Conservation (phyloP, 179 eudicot genomes). For the Actinidia chinensis region DNA sequence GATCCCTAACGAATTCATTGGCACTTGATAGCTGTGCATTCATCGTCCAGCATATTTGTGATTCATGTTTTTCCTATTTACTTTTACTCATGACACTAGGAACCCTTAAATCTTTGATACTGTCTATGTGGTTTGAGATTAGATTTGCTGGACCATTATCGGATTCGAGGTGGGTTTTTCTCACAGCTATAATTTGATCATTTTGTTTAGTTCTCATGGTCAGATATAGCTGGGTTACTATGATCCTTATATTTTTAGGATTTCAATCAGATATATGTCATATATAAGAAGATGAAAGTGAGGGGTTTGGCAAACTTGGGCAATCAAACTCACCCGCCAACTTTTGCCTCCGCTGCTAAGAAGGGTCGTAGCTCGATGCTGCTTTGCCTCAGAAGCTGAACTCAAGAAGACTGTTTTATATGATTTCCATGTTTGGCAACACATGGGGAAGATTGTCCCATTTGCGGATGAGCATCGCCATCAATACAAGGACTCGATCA, state of each 20-base stretch:
- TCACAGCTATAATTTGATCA: neutral
- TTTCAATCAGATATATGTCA: constrained; percentile 1
- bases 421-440: constrained; percentile 80
- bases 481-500: constrained; percentile 97
- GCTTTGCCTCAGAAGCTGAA: constrained; percentile 74
- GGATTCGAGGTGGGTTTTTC: neutral
- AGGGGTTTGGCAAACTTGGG: constrained; percentile 94
- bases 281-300: constrained; percentile 57
- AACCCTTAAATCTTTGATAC: neutral
- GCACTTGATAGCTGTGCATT: neutral
- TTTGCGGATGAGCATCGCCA: constrained; percentile 99
- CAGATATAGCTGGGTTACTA: neutral
- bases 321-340: constrained; percentile 84
- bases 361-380: constrained; percentile 56
- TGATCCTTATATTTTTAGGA: neutral
- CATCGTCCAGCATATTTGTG: neutral
- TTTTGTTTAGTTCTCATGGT: neutral
- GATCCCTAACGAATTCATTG: neutral
- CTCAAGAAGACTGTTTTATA: constrained; percentile 81
- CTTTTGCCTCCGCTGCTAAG: constrained; percentile 76
- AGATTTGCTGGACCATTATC: neutral
- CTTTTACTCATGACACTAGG: neutral
- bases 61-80: neutral
- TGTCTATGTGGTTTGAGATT: neutral
- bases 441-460: constrained; percentile 97